A percentile compares a stretch with the other conserved stretches of the same genome.
phyloP scores from a whole-genome alignment of 202 grass and related monocot species.

The Zizania palustris region DNA sequence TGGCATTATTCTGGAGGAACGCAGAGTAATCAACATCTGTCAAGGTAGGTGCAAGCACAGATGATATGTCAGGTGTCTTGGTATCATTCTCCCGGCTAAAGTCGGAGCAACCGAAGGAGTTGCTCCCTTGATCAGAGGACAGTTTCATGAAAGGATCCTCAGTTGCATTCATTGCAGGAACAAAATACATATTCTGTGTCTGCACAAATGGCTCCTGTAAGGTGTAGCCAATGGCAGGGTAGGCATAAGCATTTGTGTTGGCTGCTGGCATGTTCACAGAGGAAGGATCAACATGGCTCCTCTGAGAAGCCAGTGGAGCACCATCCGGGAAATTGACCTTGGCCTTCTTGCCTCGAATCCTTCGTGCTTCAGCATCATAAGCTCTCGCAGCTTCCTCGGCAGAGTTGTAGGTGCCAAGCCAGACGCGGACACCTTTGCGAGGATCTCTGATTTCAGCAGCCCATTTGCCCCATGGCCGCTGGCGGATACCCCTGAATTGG shows the following conservation, averaged over 20 bases:
- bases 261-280: conserved; percentile 49
- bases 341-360: conserved; percentile 94
- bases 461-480: conserved; percentile 97
- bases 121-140: conserved; percentile 80
- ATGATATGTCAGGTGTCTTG: conserved; percentile 72
- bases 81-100: conserved; percentile 52
- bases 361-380: conserved; percentile 81
- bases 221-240: conserved; percentile 38
- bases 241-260: conserved; percentile 26
- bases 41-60: conserved; percentile 43
- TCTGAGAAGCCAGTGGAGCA: conserved; percentile 36
- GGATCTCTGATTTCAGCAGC: conserved; percentile 99
- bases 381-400: conserved; percentile 95
- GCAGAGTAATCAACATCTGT: conserved; percentile 31
- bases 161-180: conserved; percentile 19
- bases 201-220: conserved; percentile 43
- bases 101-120: conserved; percentile 59
- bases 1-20: conserved; percentile 39
- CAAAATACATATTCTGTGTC: conserved; percentile 38
- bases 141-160: conserved; percentile 47
- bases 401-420: conserved; percentile 93
- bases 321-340: conserved; percentile 93
- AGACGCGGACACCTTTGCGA: conserved; percentile 83
- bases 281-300: conserved; percentile 11
- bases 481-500: conserved; percentile 87